Evolutionary conservation across 306 rosid species (phyloP).

Genomic region (Rosa multiflora): DNA sequence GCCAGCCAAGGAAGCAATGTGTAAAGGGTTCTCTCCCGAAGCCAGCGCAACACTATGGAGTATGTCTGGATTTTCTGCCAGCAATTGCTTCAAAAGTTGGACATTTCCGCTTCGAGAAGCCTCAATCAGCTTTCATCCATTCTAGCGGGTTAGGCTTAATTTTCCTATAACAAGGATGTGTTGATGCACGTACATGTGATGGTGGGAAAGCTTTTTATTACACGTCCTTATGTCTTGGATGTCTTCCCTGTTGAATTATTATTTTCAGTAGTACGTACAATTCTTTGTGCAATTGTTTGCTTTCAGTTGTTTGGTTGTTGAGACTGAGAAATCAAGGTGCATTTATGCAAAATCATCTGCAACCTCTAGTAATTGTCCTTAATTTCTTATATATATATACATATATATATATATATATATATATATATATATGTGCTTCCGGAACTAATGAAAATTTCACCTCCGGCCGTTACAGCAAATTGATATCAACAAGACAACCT

Average conservation of each 20-base stretch:
- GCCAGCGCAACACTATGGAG: constrained; percentile 1
- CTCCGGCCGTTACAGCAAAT: too few species aligned
- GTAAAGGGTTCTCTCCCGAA: constrained; percentile 17
- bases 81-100: constrained; percentile 13
- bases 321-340: background rate
- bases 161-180: background rate
- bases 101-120: constrained; percentile 1
- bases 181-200: background rate
- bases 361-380: too few species aligned
- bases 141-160: background rate
- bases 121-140: constrained; percentile 4
- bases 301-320: background rate
- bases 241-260: background rate
- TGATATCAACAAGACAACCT: too few species aligned
- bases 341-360: too few species aligned
- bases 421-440: too few species aligned
- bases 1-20: constrained; percentile 11
- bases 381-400: too few species aligned
- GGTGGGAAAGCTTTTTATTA: background rate
- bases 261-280: too few species aligned
- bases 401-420: too few species aligned
- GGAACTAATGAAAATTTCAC: too few species aligned
- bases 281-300: too few species aligned
- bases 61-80: constrained; percentile 7
- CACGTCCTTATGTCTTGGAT: background rate